These are phyloP conservation scores for Chaetomiaceae sp. DNA, from an alignment of 2,329 filamentous ascomycete genomes.

Conservation along the genomic window DNA sequence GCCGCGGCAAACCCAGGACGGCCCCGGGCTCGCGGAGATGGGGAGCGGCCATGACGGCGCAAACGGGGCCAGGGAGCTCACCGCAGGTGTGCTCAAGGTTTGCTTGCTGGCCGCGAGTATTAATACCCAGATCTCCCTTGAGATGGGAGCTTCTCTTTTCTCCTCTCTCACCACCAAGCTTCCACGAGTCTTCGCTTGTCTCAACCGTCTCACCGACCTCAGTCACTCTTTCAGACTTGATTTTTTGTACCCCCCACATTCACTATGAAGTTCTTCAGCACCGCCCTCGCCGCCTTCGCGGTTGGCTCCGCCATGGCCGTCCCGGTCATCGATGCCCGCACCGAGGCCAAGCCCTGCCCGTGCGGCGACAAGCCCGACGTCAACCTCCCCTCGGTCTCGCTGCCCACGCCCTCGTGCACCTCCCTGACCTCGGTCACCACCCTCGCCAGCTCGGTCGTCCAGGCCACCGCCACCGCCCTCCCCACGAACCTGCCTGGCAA, in stretches of 20 bases:
- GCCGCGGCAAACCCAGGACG: background rate
- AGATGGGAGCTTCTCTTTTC: background rate
- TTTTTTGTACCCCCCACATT: conserved; percentile 2
- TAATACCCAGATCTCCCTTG: conserved; percentile 1
- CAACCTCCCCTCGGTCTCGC: background rate
- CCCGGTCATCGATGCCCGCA: conserved; percentile 9
- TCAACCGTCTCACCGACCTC: background rate
- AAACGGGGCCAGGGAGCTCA: background rate
- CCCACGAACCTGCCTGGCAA: background rate
- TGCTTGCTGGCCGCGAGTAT: background rate
- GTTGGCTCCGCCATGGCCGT: conserved; percentile 20
- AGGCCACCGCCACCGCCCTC: background rate
- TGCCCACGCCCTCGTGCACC: background rate
- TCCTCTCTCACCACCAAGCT: conserved; percentile 4
- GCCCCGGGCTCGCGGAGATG: background rate
- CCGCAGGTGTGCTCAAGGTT: too few relatives aligned
- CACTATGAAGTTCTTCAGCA: conserved; percentile 25
- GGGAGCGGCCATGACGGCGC: conserved; percentile 1
- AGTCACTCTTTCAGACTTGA: conserved; percentile 19
- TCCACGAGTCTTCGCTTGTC: background rate
- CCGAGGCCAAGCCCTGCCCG: background rate
- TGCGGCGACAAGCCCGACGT: background rate
- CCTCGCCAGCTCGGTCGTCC: background rate
- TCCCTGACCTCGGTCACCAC: background rate
- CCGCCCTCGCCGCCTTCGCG: conserved; percentile 19